Base-by-base conservation (phyloP, 805 yeast genomes). In the Saturnispora diversa region DNA sequence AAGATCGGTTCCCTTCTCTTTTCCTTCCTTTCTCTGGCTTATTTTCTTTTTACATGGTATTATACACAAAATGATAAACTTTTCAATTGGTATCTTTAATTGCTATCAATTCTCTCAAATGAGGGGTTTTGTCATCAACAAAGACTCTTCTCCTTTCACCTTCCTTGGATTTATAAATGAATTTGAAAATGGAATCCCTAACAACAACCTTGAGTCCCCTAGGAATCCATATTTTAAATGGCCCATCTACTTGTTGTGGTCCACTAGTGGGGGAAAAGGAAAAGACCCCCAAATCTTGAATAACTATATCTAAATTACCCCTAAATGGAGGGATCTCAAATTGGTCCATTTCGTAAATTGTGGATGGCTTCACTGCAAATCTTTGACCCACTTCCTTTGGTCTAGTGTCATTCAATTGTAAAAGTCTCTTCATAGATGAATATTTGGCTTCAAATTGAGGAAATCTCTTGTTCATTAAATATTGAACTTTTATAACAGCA, bases 261-360 rank as follows among this genome's bases (percentile, higher is more conserved):
- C 37, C 35, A 28, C 85, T 82, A 0, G 84, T 77, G 2, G 87
- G 80, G 5, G 66, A 68, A 12, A 83, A 55, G 27, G 75, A 70
- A 2, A 82, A 46, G 49, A 69, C 77, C 0, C 92, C 92, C n/a
- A 77, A 54, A 44, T 76, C 77, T 39, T 73, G 74, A 8, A 83
- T 49, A 2, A 83, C 80, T 21, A 83, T 50, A 50, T 83, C 94
- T 8, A 83, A 60, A 4, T 72, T 54, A 0, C 90, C 90, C 44
- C 59, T 64, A 49, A 82, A 82, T n/a, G 85, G 84, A 0, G 92
- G 90, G 3, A 83, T 64, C 2, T 72, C 64, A 46, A 69, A 78
- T 43, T 75, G 60, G 1, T 53, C 59, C 47, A 68, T 51, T 2
- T 62, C 53, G 1, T 54, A 49, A 28, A 50, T 52, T 23, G 66